These are phyloP conservation scores for Falciphora oryzae DNA, from an alignment of 2,329 filamentous ascomycete genomes.

Conservation along the genomic window DNA sequence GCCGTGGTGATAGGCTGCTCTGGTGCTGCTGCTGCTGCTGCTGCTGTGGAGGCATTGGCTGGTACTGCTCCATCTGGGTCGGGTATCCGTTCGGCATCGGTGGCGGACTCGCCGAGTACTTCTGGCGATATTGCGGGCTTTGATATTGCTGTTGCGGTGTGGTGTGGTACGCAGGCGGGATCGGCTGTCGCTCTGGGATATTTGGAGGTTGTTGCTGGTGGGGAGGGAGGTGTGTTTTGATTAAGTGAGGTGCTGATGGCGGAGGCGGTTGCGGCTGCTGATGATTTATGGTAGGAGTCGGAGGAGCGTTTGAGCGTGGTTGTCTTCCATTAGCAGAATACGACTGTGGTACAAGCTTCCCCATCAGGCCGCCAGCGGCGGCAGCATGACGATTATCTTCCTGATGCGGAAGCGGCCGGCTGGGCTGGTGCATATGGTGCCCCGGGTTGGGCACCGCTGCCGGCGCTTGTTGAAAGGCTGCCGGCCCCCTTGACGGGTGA, in stretches of 20 bases:
- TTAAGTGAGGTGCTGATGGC: no score
- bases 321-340: conserved; percentile 10
- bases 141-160: background rate
- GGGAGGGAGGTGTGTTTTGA: conserved; percentile 1
- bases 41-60: background rate
- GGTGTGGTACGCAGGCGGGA: background rate
- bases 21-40: background rate
- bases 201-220: background rate
- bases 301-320: background rate
- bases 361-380: conserved; percentile 3
- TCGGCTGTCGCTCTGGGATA: background rate
- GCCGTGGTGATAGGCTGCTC: conserved; percentile 17
- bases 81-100: background rate
- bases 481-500: background rate
- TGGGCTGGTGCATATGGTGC: conserved; percentile 6
- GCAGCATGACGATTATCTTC: background rate
- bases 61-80: background rate
- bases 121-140: background rate
- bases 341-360: conserved; percentile 8
- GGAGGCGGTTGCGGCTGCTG: background rate
- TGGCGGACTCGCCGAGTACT: conserved; percentile 7
- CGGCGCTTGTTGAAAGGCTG: conserved; percentile 9
- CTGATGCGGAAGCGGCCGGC: background rate
- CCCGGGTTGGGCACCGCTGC: background rate
- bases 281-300: background rate